A percentile compares a stretch with the other conserved stretches of the same genome.
Evolutionary conservation across 306 rosid species (phyloP).

Genomic region (Citrullus colocynthis): DNA sequence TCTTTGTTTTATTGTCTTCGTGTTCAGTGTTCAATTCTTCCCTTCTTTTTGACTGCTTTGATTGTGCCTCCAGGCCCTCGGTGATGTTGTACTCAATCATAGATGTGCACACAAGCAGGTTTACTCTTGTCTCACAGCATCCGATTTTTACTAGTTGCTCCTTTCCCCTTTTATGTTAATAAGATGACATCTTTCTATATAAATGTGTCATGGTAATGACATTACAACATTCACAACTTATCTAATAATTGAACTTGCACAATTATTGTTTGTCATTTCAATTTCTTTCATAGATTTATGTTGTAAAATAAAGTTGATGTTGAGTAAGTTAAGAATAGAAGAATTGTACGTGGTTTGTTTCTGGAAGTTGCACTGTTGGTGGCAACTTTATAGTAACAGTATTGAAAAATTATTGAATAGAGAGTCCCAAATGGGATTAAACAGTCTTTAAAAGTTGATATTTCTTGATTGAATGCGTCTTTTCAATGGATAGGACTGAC

Average conservation of each 20-base stretch:
- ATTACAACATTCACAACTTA: not conserved
- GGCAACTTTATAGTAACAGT: no score
- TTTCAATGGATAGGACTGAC: not conserved
- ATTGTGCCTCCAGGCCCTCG: slow-evolving; percentile 37
- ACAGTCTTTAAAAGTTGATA: not conserved
- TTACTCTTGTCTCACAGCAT: slow-evolving; percentile 5
- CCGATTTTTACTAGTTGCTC: not conserved
- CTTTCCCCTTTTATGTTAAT: not conserved
- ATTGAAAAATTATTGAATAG: no score
- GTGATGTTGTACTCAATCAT: slow-evolving; percentile 76
- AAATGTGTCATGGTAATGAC: not conserved
- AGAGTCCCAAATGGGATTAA: no score
- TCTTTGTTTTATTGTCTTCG: not conserved
- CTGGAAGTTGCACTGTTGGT: not conserved
- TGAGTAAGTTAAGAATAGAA: not conserved
- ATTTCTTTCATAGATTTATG: not conserved
- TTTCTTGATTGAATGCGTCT: not conserved
- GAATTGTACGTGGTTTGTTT: not conserved
- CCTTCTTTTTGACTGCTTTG: not conserved
- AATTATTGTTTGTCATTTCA: not conserved
- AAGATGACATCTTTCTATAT: not conserved
- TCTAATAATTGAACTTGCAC: not conserved
- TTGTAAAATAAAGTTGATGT: not conserved
- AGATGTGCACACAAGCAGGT: slow-evolving; percentile 73
- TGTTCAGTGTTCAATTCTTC: slow-evolving; percentile 3